Conservation (phyloP, 1,284 basidiomycete species). For the Earliella scabrosa region DNA sequence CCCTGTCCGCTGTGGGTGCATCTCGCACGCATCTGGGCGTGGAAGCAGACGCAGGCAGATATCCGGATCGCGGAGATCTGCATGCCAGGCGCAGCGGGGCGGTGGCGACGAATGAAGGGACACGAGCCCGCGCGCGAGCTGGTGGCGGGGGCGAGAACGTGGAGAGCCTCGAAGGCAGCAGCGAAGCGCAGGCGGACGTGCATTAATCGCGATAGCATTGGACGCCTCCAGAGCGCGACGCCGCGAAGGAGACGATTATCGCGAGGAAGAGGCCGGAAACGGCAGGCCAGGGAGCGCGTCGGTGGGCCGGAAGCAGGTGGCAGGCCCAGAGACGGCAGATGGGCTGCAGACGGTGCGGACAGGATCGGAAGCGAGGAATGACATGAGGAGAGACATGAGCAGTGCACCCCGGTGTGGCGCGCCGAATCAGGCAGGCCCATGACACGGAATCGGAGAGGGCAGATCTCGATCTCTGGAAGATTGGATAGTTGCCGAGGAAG, state of each 20-base stretch:
- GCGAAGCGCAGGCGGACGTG: slow-evolving; percentile 2
- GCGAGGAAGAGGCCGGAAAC: slow-evolving; percentile 14
- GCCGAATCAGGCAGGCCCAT: slow-evolving; percentile 15
- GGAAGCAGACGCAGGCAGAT: too few species aligned
- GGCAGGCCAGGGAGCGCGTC: background rate
- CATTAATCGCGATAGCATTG: slow-evolving; percentile 17
- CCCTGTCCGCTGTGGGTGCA: too few species aligned
- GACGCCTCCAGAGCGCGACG: too few species aligned
- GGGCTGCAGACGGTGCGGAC: slow-evolving; percentile 19
- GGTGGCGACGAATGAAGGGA: slow-evolving; percentile 12
- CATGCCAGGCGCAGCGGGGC: slow-evolving; percentile 8
- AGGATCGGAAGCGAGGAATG: slow-evolving; percentile 29
- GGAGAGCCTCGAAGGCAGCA: too few species aligned
- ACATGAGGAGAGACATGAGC: slow-evolving; percentile 30
- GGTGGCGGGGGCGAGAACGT: slow-evolving; percentile 9
- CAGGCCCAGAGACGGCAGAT: slow-evolving; percentile 19
- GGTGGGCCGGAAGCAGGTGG: slow-evolving; percentile 8
- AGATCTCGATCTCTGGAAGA: slow-evolving; percentile 30
- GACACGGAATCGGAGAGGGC: slow-evolving; percentile 23
- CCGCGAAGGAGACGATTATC: slow-evolving; percentile 25
- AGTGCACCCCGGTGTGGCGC: slow-evolving; percentile 20
- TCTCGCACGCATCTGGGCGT: background rate
- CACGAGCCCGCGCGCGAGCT: too few species aligned
- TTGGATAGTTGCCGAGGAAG: slow-evolving; percentile 29
- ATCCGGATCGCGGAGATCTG: slow-evolving; percentile 19